Conservation (phyloP, 345 rosid genomes). For the Kandelia obovata region DNA sequence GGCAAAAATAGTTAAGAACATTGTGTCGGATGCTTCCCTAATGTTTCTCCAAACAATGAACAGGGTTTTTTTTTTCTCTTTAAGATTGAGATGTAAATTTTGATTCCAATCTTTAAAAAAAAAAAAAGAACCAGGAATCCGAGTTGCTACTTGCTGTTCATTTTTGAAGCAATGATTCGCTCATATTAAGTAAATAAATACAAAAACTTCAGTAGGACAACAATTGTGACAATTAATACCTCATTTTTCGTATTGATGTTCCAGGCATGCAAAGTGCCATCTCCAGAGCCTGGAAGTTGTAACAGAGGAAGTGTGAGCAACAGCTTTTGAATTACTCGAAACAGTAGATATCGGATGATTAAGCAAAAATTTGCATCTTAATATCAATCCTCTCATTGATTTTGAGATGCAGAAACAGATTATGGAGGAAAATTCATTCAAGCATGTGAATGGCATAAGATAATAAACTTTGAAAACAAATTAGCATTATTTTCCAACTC, state of each 20-base stretch:
- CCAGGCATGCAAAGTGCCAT: constrained; percentile 91
- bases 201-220: neutral
- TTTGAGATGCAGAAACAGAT: no score
- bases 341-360: neutral
- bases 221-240: constrained; percentile 39
- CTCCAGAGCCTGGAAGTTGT: constrained; percentile 68
- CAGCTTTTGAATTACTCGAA: neutral
- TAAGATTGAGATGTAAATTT: no score
- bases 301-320: constrained; percentile 11
- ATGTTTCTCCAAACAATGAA: no score
- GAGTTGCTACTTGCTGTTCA: no score
- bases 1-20: no score
- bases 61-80: no score
- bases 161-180: neutral
- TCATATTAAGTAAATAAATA: neutral
- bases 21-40: no score
- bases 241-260: constrained; percentile 64
- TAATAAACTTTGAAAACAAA: no score
- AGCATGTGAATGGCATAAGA: no score
- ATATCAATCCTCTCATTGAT: neutral
- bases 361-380: neutral
- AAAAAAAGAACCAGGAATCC: no score
- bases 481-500: neutral
- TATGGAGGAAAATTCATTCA: no score
- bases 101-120: no score